These are phyloP conservation scores for Lasiodiplodia hormozganensis DNA, from an alignment of 2,329 filamentous ascomycete genomes.

Conservation along the genomic window DNA sequence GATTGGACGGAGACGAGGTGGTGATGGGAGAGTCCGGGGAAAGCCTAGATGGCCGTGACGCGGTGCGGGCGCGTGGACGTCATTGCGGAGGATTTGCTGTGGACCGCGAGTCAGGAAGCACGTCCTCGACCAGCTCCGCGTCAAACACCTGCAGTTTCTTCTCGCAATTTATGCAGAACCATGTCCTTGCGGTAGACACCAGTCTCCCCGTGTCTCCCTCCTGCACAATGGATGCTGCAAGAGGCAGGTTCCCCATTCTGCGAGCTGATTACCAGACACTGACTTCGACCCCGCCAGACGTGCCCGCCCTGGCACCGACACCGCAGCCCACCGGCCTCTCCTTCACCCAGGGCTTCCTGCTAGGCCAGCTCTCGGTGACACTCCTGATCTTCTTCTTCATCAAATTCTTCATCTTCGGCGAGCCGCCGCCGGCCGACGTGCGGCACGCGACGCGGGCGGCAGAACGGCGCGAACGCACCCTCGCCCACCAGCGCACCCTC, in stretches of 20 bases:
- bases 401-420: slow-evolving; percentile 99
- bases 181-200: background rate
- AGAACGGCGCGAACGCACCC: slow-evolving; percentile 73
- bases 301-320: slow-evolving; percentile 22
- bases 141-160: slow-evolving; percentile 2
- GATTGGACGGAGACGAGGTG: background rate
- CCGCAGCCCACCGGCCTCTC: slow-evolving; percentile 66
- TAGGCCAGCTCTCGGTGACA: slow-evolving; percentile 92
- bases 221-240: slow-evolving; percentile 16
- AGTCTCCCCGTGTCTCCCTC: background rate
- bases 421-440: slow-evolving; percentile 82
- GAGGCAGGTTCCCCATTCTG: background rate
- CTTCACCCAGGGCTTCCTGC: slow-evolving; percentile 90
- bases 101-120: slow-evolving; percentile 22
- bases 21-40: slow-evolving; percentile 2
- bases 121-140: slow-evolving; percentile 6
- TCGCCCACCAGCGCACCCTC: slow-evolving; percentile 64
- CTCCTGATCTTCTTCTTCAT: slow-evolving; percentile 93
- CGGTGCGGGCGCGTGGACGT: slow-evolving; percentile 11
- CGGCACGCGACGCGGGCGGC: slow-evolving; percentile 78
- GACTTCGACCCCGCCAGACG: background rate
- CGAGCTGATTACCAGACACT: background rate
- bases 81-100: slow-evolving; percentile 28
- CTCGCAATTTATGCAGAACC: background rate
- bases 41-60: background rate